Conservation (phyloP, 495 filamentous ascomycete species). For the Penicillium argentinense region DNA sequence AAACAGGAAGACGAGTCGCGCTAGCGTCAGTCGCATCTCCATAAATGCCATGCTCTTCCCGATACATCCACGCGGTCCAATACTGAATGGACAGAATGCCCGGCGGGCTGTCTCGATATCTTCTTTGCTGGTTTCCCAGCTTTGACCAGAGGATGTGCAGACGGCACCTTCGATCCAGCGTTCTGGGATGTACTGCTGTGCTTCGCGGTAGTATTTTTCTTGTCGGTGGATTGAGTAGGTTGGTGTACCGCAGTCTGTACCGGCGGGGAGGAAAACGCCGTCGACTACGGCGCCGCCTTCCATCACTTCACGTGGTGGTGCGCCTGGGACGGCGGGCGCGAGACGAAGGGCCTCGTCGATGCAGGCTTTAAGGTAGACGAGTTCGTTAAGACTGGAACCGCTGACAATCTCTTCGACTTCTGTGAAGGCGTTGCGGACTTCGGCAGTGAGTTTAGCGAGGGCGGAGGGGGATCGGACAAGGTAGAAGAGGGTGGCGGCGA, state of each 20-base stretch:
- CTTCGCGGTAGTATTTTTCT: slow-evolving; percentile 50
- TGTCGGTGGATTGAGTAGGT: slow-evolving; percentile 59
- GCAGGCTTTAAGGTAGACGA: slow-evolving; percentile 59
- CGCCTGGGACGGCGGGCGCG: slow-evolving; percentile 58
- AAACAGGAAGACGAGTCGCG: slow-evolving; percentile 48
- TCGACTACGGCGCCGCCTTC: slow-evolving; percentile 55
- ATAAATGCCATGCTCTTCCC: slow-evolving; percentile 58
- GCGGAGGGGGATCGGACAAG: slow-evolving; percentile 50
- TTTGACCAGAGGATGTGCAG: slow-evolving; percentile 17
- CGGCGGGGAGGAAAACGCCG: slow-evolving; percentile 50
- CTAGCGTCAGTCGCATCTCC: slow-evolving; percentile 53
- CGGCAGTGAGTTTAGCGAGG: slow-evolving; percentile 44
- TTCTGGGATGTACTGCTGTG: slow-evolving; percentile 50
- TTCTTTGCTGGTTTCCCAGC: slow-evolving; percentile 37
- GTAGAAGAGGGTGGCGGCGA: slow-evolving; percentile 63
- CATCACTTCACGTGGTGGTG: slow-evolving; percentile 57
- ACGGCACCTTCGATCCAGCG: slow-evolving; percentile 53
- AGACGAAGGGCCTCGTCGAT: slow-evolving; percentile 67
- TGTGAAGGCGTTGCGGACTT: slow-evolving; percentile 54
- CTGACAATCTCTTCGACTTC: slow-evolving; percentile 55
- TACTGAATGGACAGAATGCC: slow-evolving; percentile 58
- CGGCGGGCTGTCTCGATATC: slow-evolving; percentile 39
- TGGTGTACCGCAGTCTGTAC: slow-evolving; percentile 52
- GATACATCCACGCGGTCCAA: slow-evolving; percentile 57
- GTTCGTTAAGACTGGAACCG: slow-evolving; percentile 47